phyloP scores from a whole-genome alignment of 352 stramenopile species.

The Blastocystis sp. region DNA sequence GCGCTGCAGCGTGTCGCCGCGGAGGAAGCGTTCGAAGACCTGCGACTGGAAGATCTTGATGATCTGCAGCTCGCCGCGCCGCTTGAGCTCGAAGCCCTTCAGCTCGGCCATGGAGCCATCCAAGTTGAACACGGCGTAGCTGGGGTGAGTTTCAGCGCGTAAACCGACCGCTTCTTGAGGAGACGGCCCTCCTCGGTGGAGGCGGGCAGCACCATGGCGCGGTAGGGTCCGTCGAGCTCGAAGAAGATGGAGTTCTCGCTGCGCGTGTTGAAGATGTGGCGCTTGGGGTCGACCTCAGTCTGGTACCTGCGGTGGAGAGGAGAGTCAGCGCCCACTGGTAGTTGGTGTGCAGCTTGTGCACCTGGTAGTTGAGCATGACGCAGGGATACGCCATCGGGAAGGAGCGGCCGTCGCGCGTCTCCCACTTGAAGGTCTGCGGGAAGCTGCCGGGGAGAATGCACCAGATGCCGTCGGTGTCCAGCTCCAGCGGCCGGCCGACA shows the following conservation, averaged over 20 bases:
- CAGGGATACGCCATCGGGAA: slow-evolving; percentile 90
- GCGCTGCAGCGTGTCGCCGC: slow-evolving; percentile 78
- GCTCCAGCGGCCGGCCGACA: slow-evolving; percentile 87
- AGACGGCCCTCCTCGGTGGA: slow-evolving; percentile 94
- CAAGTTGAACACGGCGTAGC: slow-evolving; percentile 81
- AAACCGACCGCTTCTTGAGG: slow-evolving; percentile 83
- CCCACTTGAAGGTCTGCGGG: slow-evolving; percentile 88
- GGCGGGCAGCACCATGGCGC: slow-evolving; percentile 86
- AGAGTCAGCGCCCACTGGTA: slow-evolving; percentile 68
- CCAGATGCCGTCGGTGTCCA: slow-evolving; percentile 99
- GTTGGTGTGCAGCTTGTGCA: slow-evolving; percentile 95
- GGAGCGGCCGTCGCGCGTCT: slow-evolving; percentile 66
- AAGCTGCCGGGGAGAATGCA: slow-evolving; percentile 93
- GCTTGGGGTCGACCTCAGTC: slow-evolving; percentile 66
- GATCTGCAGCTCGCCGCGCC: slow-evolving; percentile 89
- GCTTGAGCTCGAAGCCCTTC: slow-evolving; percentile 96
- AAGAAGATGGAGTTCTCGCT: slow-evolving; percentile 97
- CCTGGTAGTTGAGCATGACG: slow-evolving; percentile 95
- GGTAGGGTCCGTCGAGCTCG: slow-evolving; percentile 94
- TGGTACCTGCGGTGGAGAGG: slow-evolving; percentile 65
- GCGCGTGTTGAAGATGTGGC: slow-evolving; percentile 77
- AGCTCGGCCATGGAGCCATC: slow-evolving; percentile 78
- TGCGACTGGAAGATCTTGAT: slow-evolving; percentile 97
- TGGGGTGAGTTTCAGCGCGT: neutral
- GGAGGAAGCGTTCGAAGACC: slow-evolving; percentile 91